Percentiles rank a stretch among this genome's conserved stretches.
Evolutionary conservation across 2,329 filamentous ascomycete species (phyloP).

Genomic region (Alternaria hordeiaustralica): DNA sequence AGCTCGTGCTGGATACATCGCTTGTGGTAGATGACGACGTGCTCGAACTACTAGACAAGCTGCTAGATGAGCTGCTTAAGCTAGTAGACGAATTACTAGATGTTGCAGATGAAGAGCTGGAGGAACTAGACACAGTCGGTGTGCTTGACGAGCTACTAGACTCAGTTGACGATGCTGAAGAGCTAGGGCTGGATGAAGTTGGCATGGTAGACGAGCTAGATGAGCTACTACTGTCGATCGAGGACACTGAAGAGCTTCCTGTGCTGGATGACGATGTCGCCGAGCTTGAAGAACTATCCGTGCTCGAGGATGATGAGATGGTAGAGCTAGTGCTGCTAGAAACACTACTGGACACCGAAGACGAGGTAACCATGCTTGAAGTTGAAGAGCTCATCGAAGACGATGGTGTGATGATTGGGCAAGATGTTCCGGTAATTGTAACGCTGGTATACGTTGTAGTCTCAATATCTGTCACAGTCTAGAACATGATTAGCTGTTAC

Average conservation of each 20-base stretch:
- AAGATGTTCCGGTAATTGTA: constrained; percentile 14
- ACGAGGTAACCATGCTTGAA: neutral
- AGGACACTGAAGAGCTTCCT: neutral
- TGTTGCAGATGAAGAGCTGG: neutral
- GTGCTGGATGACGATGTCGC: neutral
- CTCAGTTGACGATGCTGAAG: neutral
- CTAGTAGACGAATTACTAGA: neutral
- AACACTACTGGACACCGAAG: constrained; percentile 1
- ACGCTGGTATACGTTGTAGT: constrained; percentile 19
- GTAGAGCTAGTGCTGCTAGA: neutral
- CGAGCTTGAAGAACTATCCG: constrained; percentile 1
- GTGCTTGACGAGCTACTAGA: neutral
- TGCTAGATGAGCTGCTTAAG: neutral
- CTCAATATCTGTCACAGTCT: constrained; percentile 22
- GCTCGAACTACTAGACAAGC: neutral
- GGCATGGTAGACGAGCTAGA: neutral
- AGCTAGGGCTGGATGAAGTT: neutral
- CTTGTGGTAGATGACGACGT: neutral
- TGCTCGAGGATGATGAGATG: neutral
- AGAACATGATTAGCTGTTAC: constrained; percentile 5
- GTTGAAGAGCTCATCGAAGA: neutral
- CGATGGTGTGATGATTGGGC: neutral
- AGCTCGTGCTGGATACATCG: neutral
- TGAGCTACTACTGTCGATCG: neutral
- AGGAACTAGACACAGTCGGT: neutral